Percentiles rank a stretch among this genome's conserved stretches.
phyloP scores from a whole-genome alignment of 2,329 filamentous ascomycete species.

The Colletotrichum viniferum region DNA sequence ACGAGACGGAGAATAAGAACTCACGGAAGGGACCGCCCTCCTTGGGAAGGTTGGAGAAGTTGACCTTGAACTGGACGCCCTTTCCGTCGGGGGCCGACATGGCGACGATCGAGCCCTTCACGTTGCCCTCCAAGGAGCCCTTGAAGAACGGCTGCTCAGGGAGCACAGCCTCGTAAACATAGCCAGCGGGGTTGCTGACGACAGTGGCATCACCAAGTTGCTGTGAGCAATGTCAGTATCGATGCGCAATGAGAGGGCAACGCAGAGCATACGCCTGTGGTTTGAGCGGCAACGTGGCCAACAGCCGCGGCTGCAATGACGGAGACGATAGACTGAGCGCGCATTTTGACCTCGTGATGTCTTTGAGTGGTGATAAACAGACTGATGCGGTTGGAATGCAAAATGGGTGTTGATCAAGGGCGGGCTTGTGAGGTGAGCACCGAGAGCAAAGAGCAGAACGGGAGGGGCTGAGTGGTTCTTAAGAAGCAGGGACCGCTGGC shows the following conservation, averaged over 20 bases:
- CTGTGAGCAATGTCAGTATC: slow-evolving; percentile 24
- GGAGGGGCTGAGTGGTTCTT: slow-evolving; percentile 7
- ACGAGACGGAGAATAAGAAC: slow-evolving; percentile 23
- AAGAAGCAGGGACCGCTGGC: background rate
- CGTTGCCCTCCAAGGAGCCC: slow-evolving; percentile 53
- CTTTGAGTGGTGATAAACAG: background rate
- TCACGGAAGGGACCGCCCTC: slow-evolving; percentile 64
- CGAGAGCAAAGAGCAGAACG: background rate
- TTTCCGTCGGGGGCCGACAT: slow-evolving; percentile 50
- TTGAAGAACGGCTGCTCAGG: slow-evolving; percentile 58
- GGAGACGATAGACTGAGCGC: slow-evolving; percentile 26
- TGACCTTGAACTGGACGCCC: slow-evolving; percentile 60
- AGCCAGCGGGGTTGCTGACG: slow-evolving; percentile 58
- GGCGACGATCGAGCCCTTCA: slow-evolving; percentile 58
- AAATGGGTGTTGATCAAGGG: background rate
- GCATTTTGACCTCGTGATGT: slow-evolving; percentile 21
- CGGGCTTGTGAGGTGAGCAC: background rate
- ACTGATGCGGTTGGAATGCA: background rate
- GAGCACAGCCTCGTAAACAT: slow-evolving; percentile 60
- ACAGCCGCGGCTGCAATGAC: slow-evolving; percentile 31
- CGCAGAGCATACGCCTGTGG: slow-evolving; percentile 20
- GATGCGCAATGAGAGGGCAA: background rate
- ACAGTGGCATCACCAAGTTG: slow-evolving; percentile 53
- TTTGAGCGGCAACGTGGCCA: slow-evolving; percentile 30
- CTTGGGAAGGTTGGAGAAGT: slow-evolving; percentile 63